Conservation (phyloP, 345 rosid species). For the Dipteronia dyeriana region DNA sequence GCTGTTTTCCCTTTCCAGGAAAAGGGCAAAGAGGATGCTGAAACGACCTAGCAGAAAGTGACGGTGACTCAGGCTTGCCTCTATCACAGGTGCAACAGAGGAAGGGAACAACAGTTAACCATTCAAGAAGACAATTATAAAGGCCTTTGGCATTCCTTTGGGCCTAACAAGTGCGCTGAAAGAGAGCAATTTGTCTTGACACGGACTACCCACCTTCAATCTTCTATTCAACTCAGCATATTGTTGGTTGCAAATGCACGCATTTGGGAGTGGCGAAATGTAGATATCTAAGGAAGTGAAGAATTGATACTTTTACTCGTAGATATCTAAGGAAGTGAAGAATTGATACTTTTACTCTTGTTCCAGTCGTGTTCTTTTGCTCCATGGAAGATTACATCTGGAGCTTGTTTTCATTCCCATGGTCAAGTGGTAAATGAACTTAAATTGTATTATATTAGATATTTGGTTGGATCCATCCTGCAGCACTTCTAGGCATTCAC, state of each 20-base stretch:
- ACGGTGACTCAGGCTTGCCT: not conserved
- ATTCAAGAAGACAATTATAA: not conserved
- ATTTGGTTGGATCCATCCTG: not conserved
- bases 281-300: not conserved
- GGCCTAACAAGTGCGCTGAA: not conserved
- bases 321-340: not conserved
- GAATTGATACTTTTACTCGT: not conserved
- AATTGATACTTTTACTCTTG: not conserved
- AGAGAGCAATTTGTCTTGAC: not conserved
- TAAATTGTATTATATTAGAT: not conserved
- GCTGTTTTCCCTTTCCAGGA: conserved; percentile 26
- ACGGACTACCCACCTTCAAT: not conserved
- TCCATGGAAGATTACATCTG: not conserved
- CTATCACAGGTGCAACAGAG: not conserved
- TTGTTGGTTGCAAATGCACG: not conserved
- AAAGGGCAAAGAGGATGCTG: conserved; percentile 33
- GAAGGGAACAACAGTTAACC: not conserved
- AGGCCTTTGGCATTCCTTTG: not conserved
- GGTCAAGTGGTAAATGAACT: not conserved
- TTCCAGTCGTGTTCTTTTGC: not conserved
- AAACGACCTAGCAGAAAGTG: conserved; percentile 35
- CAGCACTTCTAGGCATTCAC: not conserved
- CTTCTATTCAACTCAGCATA: not conserved
- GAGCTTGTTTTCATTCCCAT: not conserved
- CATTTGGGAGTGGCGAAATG: not conserved